Percentiles rank a stretch among this genome's conserved stretches.
These are phyloP conservation scores for Cunninghamia lanceolata DNA, from an alignment of 75 land plant genomes.

Conservation along the genomic window DNA sequence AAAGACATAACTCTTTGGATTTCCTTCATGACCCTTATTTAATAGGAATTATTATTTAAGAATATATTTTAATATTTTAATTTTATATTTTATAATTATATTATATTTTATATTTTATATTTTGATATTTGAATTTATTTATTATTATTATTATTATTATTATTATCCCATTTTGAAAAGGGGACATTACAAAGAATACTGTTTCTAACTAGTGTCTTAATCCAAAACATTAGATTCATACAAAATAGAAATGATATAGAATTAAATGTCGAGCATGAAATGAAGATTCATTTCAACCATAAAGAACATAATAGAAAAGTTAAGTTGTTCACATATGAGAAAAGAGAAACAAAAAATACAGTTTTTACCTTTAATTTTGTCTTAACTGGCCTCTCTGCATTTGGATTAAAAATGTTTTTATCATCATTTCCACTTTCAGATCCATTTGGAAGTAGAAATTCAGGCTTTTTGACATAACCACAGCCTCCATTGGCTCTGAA, in stretches of 20 bases:
- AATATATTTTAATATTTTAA: too few species aligned
- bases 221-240: neutral
- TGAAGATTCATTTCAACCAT: neutral
- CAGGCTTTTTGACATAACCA: constrained; percentile 96
- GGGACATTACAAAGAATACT: too few species aligned
- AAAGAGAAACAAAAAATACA: neutral
- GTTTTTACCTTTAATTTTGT: constrained; percentile 57
- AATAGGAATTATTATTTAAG: too few species aligned
- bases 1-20: too few species aligned
- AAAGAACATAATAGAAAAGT: neutral
- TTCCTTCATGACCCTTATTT: too few species aligned
- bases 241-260: neutral
- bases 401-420: constrained; percentile 52
- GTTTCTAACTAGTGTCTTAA: neutral
- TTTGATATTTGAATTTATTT: too few species aligned
- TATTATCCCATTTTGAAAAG: too few species aligned
- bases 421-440: constrained; percentile 20
- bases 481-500: constrained; percentile 94
- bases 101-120: too few species aligned
- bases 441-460: constrained; percentile 46
- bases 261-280: neutral
- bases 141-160: too few species aligned
- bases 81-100: too few species aligned
- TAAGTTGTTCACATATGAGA: neutral
- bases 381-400: constrained; percentile 26